Evolutionary conservation across 306 rosid species (phyloP).

Genomic region (Cucurbita maxima): DNA sequence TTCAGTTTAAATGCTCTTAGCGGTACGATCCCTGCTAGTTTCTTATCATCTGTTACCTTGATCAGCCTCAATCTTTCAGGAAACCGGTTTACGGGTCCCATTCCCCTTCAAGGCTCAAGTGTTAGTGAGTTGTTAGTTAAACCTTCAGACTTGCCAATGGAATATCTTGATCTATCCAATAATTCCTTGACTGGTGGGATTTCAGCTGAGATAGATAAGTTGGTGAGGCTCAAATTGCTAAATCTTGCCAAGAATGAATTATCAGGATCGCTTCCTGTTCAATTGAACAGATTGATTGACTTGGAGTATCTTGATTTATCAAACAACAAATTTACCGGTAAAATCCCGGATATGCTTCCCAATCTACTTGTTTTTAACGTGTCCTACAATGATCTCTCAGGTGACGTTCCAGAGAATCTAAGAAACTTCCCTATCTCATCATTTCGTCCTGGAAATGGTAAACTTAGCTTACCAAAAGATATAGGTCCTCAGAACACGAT

Average conservation of each 20-base stretch:
- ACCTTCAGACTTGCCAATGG: conserved; percentile 37
- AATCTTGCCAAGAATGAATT: conserved; percentile 65
- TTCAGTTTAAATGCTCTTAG: conserved; percentile 63
- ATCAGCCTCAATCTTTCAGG: conserved; percentile 67
- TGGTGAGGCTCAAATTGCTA: conserved; percentile 67
- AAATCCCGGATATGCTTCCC: conserved; percentile 63
- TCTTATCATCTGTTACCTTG: conserved; percentile 51
- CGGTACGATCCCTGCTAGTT: conserved; percentile 63
- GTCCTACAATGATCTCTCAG: conserved; percentile 70
- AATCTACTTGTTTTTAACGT: conserved; percentile 58
- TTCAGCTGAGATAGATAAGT: conserved; percentile 57
- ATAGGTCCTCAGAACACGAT: conserved; percentile 22
- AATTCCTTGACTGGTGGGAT: conserved; percentile 56
- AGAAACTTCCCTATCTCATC: conserved; percentile 42
- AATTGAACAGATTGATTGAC: conserved; percentile 45
- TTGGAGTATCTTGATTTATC: conserved; percentile 80
- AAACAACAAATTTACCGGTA: conserved; percentile 60
- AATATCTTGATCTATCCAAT: conserved; percentile 64
- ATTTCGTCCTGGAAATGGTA: conserved; percentile 65
- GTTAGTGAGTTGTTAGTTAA: conserved; percentile 59
- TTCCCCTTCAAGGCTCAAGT: conserved; percentile 52
- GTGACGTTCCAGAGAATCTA: conserved; percentile 57
- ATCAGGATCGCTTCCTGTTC: conserved; percentile 66
- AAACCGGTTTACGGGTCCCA: conserved; percentile 53
- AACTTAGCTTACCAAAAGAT: conserved; percentile 23